These are phyloP conservation scores for Fulvia fulva DNA, from an alignment of 2,329 filamentous ascomycete genomes.

Conservation along the genomic window DNA sequence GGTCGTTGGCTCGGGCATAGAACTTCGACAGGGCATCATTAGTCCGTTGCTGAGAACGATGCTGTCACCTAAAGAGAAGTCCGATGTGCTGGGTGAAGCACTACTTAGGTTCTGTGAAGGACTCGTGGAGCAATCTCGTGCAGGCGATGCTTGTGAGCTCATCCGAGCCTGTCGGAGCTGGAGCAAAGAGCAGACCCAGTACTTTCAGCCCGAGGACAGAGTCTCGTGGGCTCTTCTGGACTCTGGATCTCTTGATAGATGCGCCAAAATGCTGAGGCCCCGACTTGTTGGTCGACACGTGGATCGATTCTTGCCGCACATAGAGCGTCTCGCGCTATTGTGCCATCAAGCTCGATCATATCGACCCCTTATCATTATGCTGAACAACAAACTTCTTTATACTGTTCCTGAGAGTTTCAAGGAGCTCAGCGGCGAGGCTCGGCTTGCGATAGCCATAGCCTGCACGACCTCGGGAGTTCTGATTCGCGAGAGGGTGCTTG, in stretches of 20 bases:
- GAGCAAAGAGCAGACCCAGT: neutral
- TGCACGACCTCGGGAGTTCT: neutral
- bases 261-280: neutral
- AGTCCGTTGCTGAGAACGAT: neutral
- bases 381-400: no score
- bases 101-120: neutral
- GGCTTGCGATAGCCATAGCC: neutral
- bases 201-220: neutral
- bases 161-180: neutral
- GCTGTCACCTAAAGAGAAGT: neutral
- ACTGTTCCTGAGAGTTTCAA: no score
- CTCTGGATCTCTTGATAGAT: neutral
- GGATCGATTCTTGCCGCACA: neutral
- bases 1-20: no score
- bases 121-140: neutral
- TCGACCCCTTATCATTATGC: neutral
- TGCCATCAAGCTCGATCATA: neutral
- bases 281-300: neutral
- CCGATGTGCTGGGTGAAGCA: neutral
- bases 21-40: neutral
- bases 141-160: neutral
- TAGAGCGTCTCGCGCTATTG: neutral
- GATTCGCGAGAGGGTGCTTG: neutral
- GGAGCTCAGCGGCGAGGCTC: neutral
- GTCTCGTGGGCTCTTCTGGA: neutral